Evolutionary conservation across 1,284 basidiomycete genomes (phyloP), one percentile per base, ranked within the genome.

Genomic region (Ganoderma boninense): DNA sequence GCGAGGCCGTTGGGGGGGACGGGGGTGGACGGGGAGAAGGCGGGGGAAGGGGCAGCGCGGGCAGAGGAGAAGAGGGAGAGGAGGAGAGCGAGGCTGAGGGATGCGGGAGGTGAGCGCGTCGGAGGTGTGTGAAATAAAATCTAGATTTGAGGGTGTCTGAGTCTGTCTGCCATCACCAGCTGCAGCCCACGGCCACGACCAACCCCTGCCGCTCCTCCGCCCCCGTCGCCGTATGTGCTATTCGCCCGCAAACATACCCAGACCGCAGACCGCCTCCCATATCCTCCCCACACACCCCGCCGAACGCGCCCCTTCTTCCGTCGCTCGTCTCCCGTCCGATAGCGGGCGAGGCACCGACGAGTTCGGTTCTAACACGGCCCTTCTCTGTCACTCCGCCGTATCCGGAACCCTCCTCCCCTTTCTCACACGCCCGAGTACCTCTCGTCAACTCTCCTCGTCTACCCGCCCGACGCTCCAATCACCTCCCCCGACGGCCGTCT

Each of bases 331-430:
- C 8, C 57, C 56, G 72, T 73, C 69, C 72, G 69, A 73, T 69
- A 49, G n/a, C 61, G 23, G 43, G 66, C 66, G 42, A n/a, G 43
- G 56, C 65, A 52, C 70, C 69, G 70, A 71, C 71, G 69, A 64
- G 59, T 40, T 74, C 71, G 71, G 73, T 74, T 71, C 73, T 73
- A 71, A 42, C 68, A 70, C 71, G 68, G 68, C 68, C 42, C 70
- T 73, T 71, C 70, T 42, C 62, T 73, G 73, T 70, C 73, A 72
- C 38, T 32, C 59, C 66, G 49, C 62, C 66, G 68, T 59, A 61
- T 64, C 62, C 66, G 68, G 69, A 64, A 67, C 54, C 59, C 49
- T 40, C 63, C 63, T 65, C 42, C n/a, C 64, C 69, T 54, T 69
- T 73, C 69, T 71, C 72, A 69, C 69, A 65, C 60, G 10, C 32